phyloP scores from a whole-genome alignment of 2,329 filamentous ascomycete species.

The Hypoxylon rubiginosum region DNA sequence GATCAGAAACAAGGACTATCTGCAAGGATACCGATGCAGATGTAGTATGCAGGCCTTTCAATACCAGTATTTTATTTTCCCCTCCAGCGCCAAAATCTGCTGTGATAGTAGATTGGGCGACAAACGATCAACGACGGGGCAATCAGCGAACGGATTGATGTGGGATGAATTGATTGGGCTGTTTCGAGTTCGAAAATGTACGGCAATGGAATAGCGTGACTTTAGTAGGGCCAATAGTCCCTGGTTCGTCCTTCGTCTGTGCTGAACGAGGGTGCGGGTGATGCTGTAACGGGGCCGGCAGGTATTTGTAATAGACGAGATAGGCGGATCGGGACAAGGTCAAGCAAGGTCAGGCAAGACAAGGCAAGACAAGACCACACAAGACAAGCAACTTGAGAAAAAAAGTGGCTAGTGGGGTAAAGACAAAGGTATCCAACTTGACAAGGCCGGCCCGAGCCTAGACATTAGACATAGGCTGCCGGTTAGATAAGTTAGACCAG shows the following conservation, averaged over 20 bases:
- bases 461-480: conserved; percentile 11
- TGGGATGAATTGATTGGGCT: conserved; percentile 30
- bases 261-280: background rate
- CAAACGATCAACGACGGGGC: conserved; percentile 18
- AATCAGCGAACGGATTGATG: conserved; percentile 26
- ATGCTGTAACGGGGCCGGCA: conserved; percentile 2
- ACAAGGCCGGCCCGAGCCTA: conserved; percentile 36
- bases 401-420: conserved; percentile 17
- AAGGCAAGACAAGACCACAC: too few relatives aligned
- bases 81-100: conserved; percentile 30
- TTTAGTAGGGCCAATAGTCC: conserved; percentile 14
- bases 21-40: conserved; percentile 38
- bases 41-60: conserved; percentile 10
- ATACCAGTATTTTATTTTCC: background rate
- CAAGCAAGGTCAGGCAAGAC: background rate
- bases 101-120: conserved; percentile 23
- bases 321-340: conserved; percentile 15
- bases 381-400: too few relatives aligned
- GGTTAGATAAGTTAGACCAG: background rate
- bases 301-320: conserved; percentile 24
- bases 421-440: conserved; percentile 20
- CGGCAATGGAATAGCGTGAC: background rate
- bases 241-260: background rate
- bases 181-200: conserved; percentile 16
- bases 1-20: conserved; percentile 24